A percentile compares a stretch with the other conserved stretches of the same genome.
Conservation (phyloP, 2,329 filamentous ascomycete species). For the Apiospora koreana region DNA sequence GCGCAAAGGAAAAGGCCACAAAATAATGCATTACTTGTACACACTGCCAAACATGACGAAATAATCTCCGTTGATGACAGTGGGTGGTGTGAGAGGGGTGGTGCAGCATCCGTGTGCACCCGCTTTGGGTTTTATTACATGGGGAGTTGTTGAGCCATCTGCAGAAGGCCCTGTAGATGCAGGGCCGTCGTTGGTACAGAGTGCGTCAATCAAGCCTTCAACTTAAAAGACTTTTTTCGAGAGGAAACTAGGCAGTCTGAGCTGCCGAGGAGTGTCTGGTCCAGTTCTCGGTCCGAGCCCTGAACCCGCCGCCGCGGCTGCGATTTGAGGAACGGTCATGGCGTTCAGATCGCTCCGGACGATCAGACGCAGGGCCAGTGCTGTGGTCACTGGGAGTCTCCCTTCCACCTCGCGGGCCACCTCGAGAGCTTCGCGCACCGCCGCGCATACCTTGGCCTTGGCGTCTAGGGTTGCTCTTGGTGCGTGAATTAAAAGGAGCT, state of each 20-base stretch:
- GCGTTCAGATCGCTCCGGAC: constrained; percentile 14
- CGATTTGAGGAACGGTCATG: constrained; percentile 20
- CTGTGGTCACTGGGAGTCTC: constrained; percentile 16
- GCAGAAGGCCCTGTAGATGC: not conserved
- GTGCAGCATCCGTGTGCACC: not conserved
- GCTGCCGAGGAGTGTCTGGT: constrained; percentile 19
- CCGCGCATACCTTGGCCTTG: constrained; percentile 18
- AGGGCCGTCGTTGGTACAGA: not conserved
- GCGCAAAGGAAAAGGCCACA: not conserved
- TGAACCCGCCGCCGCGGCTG: constrained; percentile 22
- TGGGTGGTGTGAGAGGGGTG: not conserved
- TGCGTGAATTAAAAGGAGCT: constrained; percentile 20
- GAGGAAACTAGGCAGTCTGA: constrained; percentile 11
- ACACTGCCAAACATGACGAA: not conserved
- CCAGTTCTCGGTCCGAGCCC: constrained; percentile 27
- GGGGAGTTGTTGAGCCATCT: not conserved
- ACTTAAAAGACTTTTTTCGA: not conserved
- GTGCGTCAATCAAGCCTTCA: not conserved
- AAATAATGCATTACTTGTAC: constrained; percentile 13
- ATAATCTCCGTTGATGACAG: not conserved
- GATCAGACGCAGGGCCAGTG: constrained; percentile 17
- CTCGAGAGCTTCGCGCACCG: constrained; percentile 18
- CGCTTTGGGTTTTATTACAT: constrained; percentile 4
- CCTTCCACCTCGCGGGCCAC: constrained; percentile 22
- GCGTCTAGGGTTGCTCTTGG: constrained; percentile 25